Base-by-base conservation (phyloP, 352 stramenopile species). In the Hyaloperonospora brassicae region DNA sequence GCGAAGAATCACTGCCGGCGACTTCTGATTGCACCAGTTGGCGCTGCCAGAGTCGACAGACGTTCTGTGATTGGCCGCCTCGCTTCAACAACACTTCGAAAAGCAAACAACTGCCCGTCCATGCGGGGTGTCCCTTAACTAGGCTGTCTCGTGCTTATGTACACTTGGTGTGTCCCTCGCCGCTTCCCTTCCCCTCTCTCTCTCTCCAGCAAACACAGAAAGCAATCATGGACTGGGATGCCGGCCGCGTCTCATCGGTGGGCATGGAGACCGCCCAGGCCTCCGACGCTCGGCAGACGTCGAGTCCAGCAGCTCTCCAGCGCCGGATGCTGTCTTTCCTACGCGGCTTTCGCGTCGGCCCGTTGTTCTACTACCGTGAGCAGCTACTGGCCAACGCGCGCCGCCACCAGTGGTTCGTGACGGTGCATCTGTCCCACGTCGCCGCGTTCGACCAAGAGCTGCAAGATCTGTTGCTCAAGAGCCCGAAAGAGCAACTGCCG, bases 361-460 rank as follows among this genome's bases (percentile, higher is more conserved):
- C 83, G 34, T 68, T 94, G 24, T 96, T 95, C 60, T 84, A 80
- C 61, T 97, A 97, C 63, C 82, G 89, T 51, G 83, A 96, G 61
- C 81, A 95, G 69, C 79, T 96, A 13, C 61, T 96, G 27, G 73
- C 80, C 41, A 88, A 94, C 50, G 92, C 84, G 44, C 82, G 87
- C 1, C 86, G 87, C 47, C 62, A 65, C 21, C 64, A 78, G 47
- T 82, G 73, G 58, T 83, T 75, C 52, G 84, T 96, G 57, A 89
- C 82, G 7, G 70, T 97, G 27, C 79, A 93, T 40, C 58, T 96
- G 14, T 83, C 71, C 21, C 81, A 97, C 62, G 51, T 97, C 11
- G 77, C 82, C 4, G 77, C 85, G 27, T 96, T 92, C 62, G 84
- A 95, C 68, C 73, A 87, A 57, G 69, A 89, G 23, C 68, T 97